Evolutionary conservation across 1,284 basidiomycete genomes (phyloP).

Genomic region (Lignosus rhinocerotis): DNA sequence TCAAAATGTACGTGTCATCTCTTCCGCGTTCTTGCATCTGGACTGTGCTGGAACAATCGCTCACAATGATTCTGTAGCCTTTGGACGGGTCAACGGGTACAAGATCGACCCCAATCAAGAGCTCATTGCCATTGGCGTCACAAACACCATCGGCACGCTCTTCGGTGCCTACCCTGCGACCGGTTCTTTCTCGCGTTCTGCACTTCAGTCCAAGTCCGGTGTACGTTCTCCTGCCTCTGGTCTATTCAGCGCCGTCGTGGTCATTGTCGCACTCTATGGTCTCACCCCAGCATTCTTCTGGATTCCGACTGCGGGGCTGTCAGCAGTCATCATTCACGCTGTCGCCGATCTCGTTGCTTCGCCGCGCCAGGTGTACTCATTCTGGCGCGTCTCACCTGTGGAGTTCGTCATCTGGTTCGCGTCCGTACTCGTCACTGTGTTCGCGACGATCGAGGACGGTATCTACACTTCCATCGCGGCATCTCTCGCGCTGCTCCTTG

Average conservation of each 20-base stretch:
- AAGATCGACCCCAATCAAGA: constrained; percentile 98
- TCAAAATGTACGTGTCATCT: constrained; percentile 65
- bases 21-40: not conserved
- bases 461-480: constrained; percentile 88
- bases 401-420: constrained; percentile 91
- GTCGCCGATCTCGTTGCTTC: constrained; percentile 90
- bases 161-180: constrained; percentile 95
- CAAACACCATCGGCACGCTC: constrained; percentile 83
- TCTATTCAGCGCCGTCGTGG: constrained; percentile 82
- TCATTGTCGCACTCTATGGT: constrained; percentile 92
- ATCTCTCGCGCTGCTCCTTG: constrained; percentile 81
- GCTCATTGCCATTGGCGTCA: constrained; percentile 94
- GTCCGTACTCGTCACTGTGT: constrained; percentile 86
- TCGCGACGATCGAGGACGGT: constrained; percentile 88
- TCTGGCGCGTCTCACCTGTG: constrained; percentile 91
- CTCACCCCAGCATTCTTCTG: constrained; percentile 87
- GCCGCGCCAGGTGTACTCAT: constrained; percentile 81
- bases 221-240: constrained; percentile 94
- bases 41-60: not conserved
- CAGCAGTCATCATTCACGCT: constrained; percentile 95
- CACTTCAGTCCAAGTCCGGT: constrained; percentile 93
- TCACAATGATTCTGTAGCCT: constrained; percentile 51
- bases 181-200: constrained; percentile 95
- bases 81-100: constrained; percentile 94
- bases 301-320: constrained; percentile 77